Conservation (phyloP, 2,329 filamentous ascomycete genomes). For the Xylaria sp. region DNA sequence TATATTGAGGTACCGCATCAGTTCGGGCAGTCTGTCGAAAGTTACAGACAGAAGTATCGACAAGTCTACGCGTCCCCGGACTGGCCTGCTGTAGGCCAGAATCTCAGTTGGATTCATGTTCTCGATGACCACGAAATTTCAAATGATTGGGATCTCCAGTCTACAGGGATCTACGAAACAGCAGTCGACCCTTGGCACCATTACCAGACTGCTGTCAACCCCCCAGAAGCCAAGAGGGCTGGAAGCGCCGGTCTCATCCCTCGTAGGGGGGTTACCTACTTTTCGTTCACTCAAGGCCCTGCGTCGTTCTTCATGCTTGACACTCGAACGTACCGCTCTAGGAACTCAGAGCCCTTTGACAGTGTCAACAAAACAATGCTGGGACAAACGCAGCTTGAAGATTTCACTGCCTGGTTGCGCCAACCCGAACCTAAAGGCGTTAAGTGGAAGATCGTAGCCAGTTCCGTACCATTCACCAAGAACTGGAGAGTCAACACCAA, state of each 20-base stretch:
- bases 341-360: constrained; percentile 68
- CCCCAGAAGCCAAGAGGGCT: constrained; percentile 71
- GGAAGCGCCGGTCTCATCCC: constrained; percentile 52
- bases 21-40: constrained; percentile 76
- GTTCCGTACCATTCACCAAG: constrained; percentile 94
- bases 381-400: constrained; percentile 79
- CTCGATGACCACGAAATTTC: constrained; percentile 96
- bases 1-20: constrained; percentile 89
- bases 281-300: constrained; percentile 88
- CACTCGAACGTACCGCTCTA: constrained; percentile 86
- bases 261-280: constrained; percentile 77
- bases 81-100: constrained; percentile 79
- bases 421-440: constrained; percentile 79
- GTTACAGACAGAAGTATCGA: constrained; percentile 91
- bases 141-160: constrained; percentile 91
- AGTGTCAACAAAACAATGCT: constrained; percentile 85
- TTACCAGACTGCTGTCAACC: constrained; percentile 88
- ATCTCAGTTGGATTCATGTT: constrained; percentile 97
- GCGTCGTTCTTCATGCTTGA: constrained; percentile 96
- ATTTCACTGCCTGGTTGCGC: constrained; percentile 81
- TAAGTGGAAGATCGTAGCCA: constrained; percentile 92
- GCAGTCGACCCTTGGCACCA: constrained; percentile 87
- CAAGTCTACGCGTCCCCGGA: constrained; percentile 96
- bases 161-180: constrained; percentile 80
- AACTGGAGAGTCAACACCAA: constrained; percentile 91